phyloP scores from a whole-genome alignment of 1,284 basidiomycete species.

The Ustilago trichophora region DNA sequence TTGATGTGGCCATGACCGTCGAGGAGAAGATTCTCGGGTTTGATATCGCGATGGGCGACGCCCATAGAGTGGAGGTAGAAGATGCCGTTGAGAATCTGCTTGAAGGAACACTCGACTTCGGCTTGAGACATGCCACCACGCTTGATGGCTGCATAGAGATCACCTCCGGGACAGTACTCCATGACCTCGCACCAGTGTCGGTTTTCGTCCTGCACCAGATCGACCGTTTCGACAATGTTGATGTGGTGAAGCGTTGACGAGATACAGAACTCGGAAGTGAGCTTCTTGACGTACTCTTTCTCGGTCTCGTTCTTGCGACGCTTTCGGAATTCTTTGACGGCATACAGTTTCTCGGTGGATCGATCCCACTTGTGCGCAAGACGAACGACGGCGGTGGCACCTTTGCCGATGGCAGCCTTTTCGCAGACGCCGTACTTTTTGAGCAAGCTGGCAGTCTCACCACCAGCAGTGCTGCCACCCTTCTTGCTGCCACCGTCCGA shows the following conservation, averaged over 20 bases:
- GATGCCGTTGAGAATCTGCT: constrained; percentile 90
- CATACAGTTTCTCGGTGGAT: constrained; percentile 95
- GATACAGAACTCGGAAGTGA: constrained; percentile 99
- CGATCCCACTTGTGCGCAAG: constrained; percentile 99
- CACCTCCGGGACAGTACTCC: constrained; percentile 94
- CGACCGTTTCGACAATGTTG: constrained; percentile 98
- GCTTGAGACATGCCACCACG: constrained; percentile 92
- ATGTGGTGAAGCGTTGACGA: constrained; percentile 94
- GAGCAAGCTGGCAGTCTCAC: constrained; percentile 62
- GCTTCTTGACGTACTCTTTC: constrained; percentile 99
- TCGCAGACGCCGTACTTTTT: constrained; percentile 98
- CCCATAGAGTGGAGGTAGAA: constrained; percentile 92
- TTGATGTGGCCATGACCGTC: constrained; percentile 93
- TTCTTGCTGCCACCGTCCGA: constrained; percentile 58
- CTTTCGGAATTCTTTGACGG: constrained; percentile 99
- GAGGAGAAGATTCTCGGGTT: constrained; percentile 96
- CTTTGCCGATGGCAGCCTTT: constrained; percentile 95
- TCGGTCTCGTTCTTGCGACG: constrained; percentile 97
- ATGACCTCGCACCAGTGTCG: constrained; percentile 99
- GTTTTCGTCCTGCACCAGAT: constrained; percentile 95
- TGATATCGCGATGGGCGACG: constrained; percentile 96
- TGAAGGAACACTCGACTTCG: constrained; percentile 97
- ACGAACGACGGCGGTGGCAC: constrained; percentile 93
- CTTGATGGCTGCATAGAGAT: constrained; percentile 97
- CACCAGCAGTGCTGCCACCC: constrained; percentile 44